These are phyloP conservation scores for Artomyces pyxidatus DNA, from an alignment of 768 basidiomycete genomes.

Conservation along the genomic window DNA sequence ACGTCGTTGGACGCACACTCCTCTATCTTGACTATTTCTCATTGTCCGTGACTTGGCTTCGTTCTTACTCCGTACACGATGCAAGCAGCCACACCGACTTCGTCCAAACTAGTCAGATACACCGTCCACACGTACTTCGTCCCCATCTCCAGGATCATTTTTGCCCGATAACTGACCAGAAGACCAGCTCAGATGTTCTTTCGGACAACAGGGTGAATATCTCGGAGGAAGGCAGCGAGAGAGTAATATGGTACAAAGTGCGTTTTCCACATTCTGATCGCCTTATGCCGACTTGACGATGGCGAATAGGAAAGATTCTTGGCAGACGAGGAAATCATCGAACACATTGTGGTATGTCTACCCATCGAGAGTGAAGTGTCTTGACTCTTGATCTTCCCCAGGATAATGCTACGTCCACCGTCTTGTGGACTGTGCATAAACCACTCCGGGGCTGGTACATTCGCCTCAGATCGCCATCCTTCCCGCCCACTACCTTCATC, in stretches of 20 bases:
- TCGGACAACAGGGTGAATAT: slow-evolving; percentile 63
- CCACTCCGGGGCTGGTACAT: slow-evolving; percentile 84
- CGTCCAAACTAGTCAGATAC: background rate
- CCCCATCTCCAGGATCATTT: background rate
- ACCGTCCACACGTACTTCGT: background rate
- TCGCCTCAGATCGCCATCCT: slow-evolving; percentile 61
- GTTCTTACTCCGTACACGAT: no score
- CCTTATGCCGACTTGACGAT: slow-evolving; percentile 12
- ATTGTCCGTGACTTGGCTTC: no score
- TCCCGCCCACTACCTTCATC: slow-evolving; percentile 43
- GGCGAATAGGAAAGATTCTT: slow-evolving; percentile 58
- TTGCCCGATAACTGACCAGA: background rate
- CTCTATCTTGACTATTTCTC: no score
- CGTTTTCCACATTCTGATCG: slow-evolving; percentile 8
- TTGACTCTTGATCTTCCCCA: slow-evolving; percentile 17
- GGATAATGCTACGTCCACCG: slow-evolving; percentile 60
- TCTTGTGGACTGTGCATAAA: slow-evolving; percentile 72
- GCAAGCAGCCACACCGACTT: background rate
- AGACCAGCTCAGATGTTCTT: slow-evolving; percentile 72
- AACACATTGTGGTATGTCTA: slow-evolving; percentile 56
- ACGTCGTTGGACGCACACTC: no score
- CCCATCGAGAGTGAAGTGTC: background rate
- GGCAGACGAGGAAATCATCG: slow-evolving; percentile 66
- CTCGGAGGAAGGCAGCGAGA: slow-evolving; percentile 44
- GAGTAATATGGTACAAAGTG: slow-evolving; percentile 72